These are phyloP conservation scores for Penicillium sclerotigenum DNA, from an alignment of 2,329 filamentous ascomycete genomes.

Conservation along the genomic window DNA sequence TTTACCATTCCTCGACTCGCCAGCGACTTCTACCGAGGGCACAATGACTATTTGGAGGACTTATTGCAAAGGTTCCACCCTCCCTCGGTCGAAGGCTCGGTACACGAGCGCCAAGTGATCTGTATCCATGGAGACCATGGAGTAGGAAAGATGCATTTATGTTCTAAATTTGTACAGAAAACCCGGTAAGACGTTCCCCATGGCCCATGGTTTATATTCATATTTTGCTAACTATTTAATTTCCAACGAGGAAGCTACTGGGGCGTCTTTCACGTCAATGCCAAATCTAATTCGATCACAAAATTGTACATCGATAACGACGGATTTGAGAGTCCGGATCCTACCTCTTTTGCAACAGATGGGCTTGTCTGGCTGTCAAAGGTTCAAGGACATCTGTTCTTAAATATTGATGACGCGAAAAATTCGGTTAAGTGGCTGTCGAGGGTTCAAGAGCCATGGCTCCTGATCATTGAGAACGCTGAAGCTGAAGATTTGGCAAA, in stretches of 20 bases:
- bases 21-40: neutral
- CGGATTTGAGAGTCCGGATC: too few species aligned
- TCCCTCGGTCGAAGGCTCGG: neutral
- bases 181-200: neutral
- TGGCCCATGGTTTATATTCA: neutral
- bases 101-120: neutral
- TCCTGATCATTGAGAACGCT: too few species aligned
- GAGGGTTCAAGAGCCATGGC: too few species aligned
- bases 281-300: too few species aligned
- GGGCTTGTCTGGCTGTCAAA: too few species aligned
- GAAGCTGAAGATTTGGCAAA: neutral
- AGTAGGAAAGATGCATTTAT: neutral
- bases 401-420: too few species aligned
- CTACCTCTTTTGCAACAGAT: too few species aligned
- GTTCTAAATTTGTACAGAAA: neutral
- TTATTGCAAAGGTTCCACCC: neutral
- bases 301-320: too few species aligned
- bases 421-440: too few species aligned
- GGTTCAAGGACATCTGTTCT: too few species aligned
- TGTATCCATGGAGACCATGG: neutral
- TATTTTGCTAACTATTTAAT: neutral
- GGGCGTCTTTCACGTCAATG: too few species aligned
- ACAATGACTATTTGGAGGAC: neutral
- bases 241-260: too few species aligned
- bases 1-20: neutral